Conservation (phyloP, 495 filamentous ascomycete genomes). For the Penicillium nucicola region DNA sequence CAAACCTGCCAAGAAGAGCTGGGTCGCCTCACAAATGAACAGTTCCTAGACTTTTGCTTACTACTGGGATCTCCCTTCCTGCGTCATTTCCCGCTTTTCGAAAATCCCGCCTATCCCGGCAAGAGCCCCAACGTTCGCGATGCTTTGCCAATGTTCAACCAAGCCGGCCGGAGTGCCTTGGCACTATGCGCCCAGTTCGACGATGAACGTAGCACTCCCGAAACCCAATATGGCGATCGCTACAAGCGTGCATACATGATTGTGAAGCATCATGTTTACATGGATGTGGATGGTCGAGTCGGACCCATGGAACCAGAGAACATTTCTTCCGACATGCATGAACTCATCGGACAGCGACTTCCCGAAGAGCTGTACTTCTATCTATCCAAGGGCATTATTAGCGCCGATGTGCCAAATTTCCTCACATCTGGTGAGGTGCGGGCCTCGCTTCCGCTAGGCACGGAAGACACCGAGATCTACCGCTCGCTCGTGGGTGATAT, state of each 20-base stretch:
- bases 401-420: constrained; percentile 76
- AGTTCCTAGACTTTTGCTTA: constrained; percentile 79
- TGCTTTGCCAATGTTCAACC: constrained; percentile 68
- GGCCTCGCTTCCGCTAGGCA: constrained; percentile 75
- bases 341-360: constrained; percentile 83
- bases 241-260: constrained; percentile 80
- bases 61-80: constrained; percentile 82
- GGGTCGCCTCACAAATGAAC: constrained; percentile 61
- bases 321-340: constrained; percentile 76
- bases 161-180: constrained; percentile 58
- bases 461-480: constrained; percentile 76
- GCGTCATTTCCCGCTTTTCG: constrained; percentile 70
- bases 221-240: constrained; percentile 75
- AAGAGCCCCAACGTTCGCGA: constrained; percentile 57
- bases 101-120: constrained; percentile 46
- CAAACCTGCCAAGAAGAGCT: constrained; percentile 66
- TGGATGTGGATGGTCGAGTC: constrained; percentile 71
- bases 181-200: constrained; percentile 65
- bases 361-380: constrained; percentile 93
- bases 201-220: constrained; percentile 64
- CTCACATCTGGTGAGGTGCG: constrained; percentile 73
- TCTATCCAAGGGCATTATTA: constrained; percentile 75
- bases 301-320: constrained; percentile 65
- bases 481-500: constrained; percentile 69
- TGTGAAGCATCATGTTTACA: constrained; percentile 81